phyloP scores from a whole-genome alignment of 306 rosid genomes.

The Boehmeria nivea region DNA sequence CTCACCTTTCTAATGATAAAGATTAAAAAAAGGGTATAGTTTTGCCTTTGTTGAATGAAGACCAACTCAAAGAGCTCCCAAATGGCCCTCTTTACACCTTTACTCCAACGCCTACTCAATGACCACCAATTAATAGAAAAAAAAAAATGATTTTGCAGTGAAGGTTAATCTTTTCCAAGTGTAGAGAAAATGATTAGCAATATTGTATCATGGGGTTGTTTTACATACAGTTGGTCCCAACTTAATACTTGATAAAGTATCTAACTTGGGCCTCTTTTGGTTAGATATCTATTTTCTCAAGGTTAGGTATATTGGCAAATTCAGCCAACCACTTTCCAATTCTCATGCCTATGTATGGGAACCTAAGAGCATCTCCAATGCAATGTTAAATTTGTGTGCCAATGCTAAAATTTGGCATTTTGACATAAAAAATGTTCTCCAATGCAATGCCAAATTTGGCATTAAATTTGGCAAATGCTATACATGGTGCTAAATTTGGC shows the following conservation, averaged over 20 bases:
- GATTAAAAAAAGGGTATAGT: slow-evolving; percentile 9
- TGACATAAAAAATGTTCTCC: no score
- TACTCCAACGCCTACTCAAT: slow-evolving; percentile 47
- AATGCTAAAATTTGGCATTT: no score
- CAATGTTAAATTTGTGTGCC: no score
- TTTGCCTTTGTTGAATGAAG: slow-evolving; percentile 31
- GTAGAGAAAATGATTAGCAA: slow-evolving; percentile 18
- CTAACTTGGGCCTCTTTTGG: slow-evolving; percentile 36
- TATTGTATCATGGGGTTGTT: slow-evolving; percentile 10
- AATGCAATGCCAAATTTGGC: no score
- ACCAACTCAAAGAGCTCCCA: slow-evolving; percentile 11
- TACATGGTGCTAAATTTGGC: no score
- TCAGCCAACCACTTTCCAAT: slow-evolving; percentile 39
- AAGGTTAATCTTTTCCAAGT: slow-evolving; percentile 23
- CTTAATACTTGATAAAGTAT: slow-evolving; percentile 21
- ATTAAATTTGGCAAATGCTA: no score
- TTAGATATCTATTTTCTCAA: slow-evolving; percentile 58
- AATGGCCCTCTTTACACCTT: slow-evolving; percentile 34
- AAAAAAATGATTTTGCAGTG: slow-evolving; percentile 3
- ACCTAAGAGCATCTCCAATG: neutral
- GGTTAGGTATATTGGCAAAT: slow-evolving; percentile 61
- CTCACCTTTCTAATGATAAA: slow-evolving; percentile 18
- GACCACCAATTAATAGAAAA: slow-evolving; percentile 14
- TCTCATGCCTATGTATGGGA: slow-evolving; percentile 21
- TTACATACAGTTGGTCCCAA: slow-evolving; percentile 11